Evolutionary conservation across 1,284 basidiomycete genomes (phyloP).

Genomic region (Moesziomyces antarcticus): DNA sequence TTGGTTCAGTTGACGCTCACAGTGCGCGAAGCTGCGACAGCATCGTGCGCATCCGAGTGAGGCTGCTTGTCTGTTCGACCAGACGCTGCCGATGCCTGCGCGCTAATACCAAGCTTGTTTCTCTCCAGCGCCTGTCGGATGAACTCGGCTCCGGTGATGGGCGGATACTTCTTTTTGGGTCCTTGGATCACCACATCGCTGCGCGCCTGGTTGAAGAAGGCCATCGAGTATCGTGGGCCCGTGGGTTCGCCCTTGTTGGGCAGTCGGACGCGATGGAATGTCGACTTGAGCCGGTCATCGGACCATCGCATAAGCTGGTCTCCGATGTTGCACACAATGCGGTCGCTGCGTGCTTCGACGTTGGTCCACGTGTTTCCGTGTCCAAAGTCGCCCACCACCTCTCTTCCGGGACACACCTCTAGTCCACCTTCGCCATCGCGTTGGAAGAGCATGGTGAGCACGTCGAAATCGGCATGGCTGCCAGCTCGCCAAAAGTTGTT

Average conservation of each 20-base stretch:
- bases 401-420: conserved; percentile 71
- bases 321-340: conserved; percentile 75
- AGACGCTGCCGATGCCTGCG: not conserved
- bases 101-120: conserved; percentile 26
- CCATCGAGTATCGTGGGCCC: conserved; percentile 58
- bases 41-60: not conserved
- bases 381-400: conserved; percentile 72
- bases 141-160: conserved; percentile 38
- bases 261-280: conserved; percentile 74
- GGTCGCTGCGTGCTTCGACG: conserved; percentile 69
- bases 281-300: conserved; percentile 74
- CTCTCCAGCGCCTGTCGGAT: conserved; percentile 55
- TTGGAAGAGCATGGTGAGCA: conserved; percentile 74
- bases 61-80: not conserved
- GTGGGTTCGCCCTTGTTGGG: conserved; percentile 66
- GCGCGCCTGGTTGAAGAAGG: conserved; percentile 63
- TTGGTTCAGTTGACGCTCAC: not conserved
- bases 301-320: conserved; percentile 76
- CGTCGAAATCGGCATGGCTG: conserved; percentile 75
- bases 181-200: conserved; percentile 57
- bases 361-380: conserved; percentile 72
- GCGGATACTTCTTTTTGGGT: conserved; percentile 48
- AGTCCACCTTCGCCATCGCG: conserved; percentile 74
- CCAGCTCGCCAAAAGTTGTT: conserved; percentile 71
- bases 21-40: not conserved